These are phyloP conservation scores for Phytophthora pinifolia DNA, from an alignment of 352 stramenopile genomes.

Conservation along the genomic window DNA sequence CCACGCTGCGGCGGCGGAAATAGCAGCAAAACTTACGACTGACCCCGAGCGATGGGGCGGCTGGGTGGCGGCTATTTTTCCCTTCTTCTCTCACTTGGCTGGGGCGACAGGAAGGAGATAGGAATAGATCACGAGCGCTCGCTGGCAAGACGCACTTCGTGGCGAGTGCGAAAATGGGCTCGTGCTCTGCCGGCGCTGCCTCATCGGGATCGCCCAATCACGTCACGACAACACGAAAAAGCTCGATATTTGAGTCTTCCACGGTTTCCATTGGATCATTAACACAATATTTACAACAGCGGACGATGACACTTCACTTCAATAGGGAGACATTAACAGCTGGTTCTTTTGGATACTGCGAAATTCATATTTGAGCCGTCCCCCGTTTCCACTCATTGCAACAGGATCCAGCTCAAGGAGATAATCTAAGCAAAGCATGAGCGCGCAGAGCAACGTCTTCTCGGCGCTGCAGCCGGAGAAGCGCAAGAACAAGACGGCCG, in stretches of 20 bases:
- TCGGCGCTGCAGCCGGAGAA: conserved; percentile 61
- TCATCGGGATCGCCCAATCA: no score
- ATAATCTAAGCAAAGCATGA: conserved; percentile 13
- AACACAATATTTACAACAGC: no score
- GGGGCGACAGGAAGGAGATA: conserved; percentile 8
- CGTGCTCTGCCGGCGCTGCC: no score
- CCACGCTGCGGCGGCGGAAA: conserved; percentile 16
- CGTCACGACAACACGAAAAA: no score
- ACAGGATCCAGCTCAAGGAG: no score
- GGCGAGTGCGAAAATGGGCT: conserved; percentile 9
- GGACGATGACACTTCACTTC: no score
- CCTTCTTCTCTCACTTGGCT: conserved; percentile 6
- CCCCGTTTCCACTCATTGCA: not conserved
- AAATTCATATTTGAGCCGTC: conserved; percentile 3
- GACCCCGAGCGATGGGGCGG: conserved; percentile 30
- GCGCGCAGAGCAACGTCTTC: conserved; percentile 43
- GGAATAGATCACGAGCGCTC: not conserved
- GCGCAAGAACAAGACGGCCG: conserved; percentile 57
- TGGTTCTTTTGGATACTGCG: no score
- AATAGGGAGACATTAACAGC: no score
- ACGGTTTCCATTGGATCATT: no score
- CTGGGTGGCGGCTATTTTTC: conserved; percentile 36
- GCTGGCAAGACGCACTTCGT: not conserved
- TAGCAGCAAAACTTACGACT: conserved; percentile 35
- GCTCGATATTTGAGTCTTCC: no score